Base-by-base conservation (phyloP, 257 asterid species). In the Linaria vulgaris region DNA sequence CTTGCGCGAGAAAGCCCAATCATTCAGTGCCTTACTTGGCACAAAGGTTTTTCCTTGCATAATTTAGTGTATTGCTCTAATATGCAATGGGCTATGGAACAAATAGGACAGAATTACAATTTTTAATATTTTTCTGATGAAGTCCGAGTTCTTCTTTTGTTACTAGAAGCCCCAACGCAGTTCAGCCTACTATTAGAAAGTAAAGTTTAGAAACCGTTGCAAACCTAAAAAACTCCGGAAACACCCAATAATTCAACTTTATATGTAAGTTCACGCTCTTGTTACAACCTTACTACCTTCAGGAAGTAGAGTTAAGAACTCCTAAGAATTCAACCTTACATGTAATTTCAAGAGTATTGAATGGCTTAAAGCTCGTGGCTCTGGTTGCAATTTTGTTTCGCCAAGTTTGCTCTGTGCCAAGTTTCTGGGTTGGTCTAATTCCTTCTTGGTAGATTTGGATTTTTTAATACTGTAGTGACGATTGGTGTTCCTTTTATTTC, bases 1-100 rank as follows among this genome's bases (percentile, higher is more conserved):
- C 31, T 84, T 92, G 81, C 91, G 76, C 5, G 85, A 81, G 76
- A 85, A 90, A 82, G 83, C 80, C 71, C 87, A 66, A 56, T 73
- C 94, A 34, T 76, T 89, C 63, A 80, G 79, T 70, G 74, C 82
- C 58, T 69, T 76, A 58, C 70, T 90, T 60, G 91, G 80, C 61
- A 58, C 43, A 37, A 92, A 87, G 99, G 99, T 92, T 61, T 39
- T 60, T 17, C 53, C 72, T 49, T 16, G 25, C 48, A 31, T 34
- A 37, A 39, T 50, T 38, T 56, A 30, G 27, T 61, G 27, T 22
- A 63, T 45, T 69, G 55, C 48, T 54, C 19, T 57, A 72, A 45
- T 66, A n/a, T n/a, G n/a, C 31, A 53, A 63, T 51, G 64, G 58
- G 64, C 61, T 72, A 27, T 19, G 41, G 67, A 60, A 19, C n/a